phyloP scores from a whole-genome alignment of 2,329 filamentous ascomycete genomes.

The Sporothrix brasiliensis region DNA sequence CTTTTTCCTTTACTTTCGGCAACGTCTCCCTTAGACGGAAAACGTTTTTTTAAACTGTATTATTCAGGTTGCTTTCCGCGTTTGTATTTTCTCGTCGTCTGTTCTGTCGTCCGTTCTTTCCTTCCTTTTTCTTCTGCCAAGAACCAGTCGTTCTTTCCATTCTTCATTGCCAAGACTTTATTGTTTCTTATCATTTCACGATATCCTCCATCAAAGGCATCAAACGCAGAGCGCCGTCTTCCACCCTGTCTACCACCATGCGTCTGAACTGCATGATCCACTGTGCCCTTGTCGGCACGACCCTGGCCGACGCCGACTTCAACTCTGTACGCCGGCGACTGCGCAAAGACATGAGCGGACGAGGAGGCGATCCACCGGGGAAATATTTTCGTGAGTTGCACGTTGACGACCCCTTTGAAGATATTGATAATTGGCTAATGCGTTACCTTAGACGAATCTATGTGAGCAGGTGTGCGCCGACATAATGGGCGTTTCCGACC shows the following conservation, averaged over 20 bases:
- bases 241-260: constrained; percentile 31
- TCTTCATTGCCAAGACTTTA: neutral
- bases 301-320: constrained; percentile 36
- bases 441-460: constrained; percentile 25
- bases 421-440: neutral
- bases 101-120: neutral
- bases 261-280: constrained; percentile 29
- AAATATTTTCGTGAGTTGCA: constrained; percentile 45
- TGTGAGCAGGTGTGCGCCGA: constrained; percentile 17
- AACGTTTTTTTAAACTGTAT: neutral
- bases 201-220: neutral
- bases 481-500: neutral
- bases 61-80: neutral
- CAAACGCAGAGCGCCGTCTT: neutral
- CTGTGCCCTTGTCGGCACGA: constrained; percentile 32
- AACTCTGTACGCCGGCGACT: constrained; percentile 36
- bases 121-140: neutral
- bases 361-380: constrained; percentile 27
- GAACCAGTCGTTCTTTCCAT: neutral
- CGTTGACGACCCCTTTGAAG: no score
- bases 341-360: constrained; percentile 38
- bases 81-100: neutral
- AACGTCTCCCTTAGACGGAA: neutral
- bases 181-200: constrained; percentile 1
- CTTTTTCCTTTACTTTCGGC: neutral